Percentiles rank a stretch among this genome's conserved stretches.
Conservation (phyloP, 352 stramenopile genomes). For the Pythium graminicola region DNA sequence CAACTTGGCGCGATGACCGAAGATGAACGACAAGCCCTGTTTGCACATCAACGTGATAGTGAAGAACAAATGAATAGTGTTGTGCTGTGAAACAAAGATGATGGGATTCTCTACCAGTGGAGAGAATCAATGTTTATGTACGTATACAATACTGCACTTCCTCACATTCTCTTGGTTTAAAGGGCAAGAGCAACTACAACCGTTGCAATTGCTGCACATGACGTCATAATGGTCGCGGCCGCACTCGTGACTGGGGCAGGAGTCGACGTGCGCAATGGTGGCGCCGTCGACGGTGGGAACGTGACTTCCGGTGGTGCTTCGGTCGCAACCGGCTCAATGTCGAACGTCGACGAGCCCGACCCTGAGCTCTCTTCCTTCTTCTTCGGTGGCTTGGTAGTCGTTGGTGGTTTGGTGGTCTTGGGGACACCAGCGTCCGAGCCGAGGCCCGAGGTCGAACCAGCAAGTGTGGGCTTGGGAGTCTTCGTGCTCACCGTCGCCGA, state of each 20-base stretch:
- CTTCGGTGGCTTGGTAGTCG: background rate
- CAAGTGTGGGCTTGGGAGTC: constrained; percentile 9
- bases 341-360: constrained; percentile 6
- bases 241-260: background rate
- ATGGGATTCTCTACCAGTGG: background rate
- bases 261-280: constrained; percentile 4
- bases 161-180: background rate
- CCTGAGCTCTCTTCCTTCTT: background rate
- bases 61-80: constrained; percentile 1
- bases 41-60: background rate
- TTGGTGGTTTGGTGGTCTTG: constrained; percentile 2
- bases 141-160: background rate
- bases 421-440: constrained; percentile 13
- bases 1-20: constrained; percentile 19
- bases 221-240: background rate
- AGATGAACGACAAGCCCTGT: background rate
- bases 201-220: constrained; percentile 1
- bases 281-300: constrained; percentile 10
- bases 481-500: background rate
- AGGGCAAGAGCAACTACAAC: background rate
- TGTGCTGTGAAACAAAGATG: constrained; percentile 1
- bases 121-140: too few species aligned
- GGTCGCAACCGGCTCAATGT: constrained; percentile 13
- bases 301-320: constrained; percentile 4
- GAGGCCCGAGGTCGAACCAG: constrained; percentile 5